Evolutionary conservation across 1,139 yeast species (phyloP).

Genomic region (Pichia sp.): DNA sequence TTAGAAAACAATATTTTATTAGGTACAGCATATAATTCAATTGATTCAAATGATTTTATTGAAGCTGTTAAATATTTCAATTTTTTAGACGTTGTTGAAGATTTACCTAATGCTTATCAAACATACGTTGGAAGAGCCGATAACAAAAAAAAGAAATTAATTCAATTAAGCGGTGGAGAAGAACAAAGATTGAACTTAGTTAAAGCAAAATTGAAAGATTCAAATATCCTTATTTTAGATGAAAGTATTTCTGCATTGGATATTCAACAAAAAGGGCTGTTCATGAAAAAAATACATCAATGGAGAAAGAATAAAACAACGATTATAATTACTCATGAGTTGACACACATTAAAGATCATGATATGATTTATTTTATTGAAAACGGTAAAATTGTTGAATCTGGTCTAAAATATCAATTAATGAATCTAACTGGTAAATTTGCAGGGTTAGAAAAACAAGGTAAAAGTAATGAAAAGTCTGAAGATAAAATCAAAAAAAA

Average conservation of each 20-base stretch:
- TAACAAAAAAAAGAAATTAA: slow-evolving; percentile 12
- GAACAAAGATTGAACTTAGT: slow-evolving; percentile 78
- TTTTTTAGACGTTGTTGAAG: slow-evolving; percentile 40
- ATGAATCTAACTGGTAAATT: slow-evolving; percentile 18
- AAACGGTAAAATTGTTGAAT: slow-evolving; percentile 46
- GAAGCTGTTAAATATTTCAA: slow-evolving; percentile 50
- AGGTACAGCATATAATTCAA: slow-evolving; percentile 27
- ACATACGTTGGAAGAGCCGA: slow-evolving; percentile 37
- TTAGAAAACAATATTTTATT: slow-evolving; percentile 57
- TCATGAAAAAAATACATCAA: slow-evolving; percentile 43
- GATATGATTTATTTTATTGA: slow-evolving; percentile 65
- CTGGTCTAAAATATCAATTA: slow-evolving; percentile 36
- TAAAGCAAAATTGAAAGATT: slow-evolving; percentile 64
- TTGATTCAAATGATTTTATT: slow-evolving; percentile 8
- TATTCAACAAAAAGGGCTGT: slow-evolving; percentile 35
- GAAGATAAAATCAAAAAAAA: slow-evolving; percentile 2
- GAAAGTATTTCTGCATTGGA: slow-evolving; percentile 85
- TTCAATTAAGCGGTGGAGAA: slow-evolving; percentile 84
- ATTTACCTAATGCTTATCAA: slow-evolving; percentile 48
- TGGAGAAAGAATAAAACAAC: slow-evolving; percentile 74
- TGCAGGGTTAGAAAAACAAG: slow-evolving; percentile 5
- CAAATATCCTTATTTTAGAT: slow-evolving; percentile 73
- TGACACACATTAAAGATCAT: slow-evolving; percentile 43
- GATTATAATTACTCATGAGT: slow-evolving; percentile 73
- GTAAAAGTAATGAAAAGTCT: neutral